Evolutionary conservation across 805 yeast species (phyloP).

Genomic region (Nakazawaea sp.): DNA sequence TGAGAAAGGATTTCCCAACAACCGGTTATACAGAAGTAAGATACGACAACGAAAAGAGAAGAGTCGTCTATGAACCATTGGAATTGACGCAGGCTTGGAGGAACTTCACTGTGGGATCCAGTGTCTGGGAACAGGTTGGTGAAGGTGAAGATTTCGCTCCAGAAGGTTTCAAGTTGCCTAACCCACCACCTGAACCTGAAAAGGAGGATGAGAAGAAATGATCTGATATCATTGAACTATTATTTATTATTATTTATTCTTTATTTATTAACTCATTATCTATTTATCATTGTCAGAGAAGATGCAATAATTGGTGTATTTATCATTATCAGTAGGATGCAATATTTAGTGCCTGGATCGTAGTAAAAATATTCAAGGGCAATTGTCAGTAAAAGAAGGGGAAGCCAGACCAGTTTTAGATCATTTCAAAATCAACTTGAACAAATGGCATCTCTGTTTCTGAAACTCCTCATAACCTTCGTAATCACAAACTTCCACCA

Average conservation of each 20-base stretch:
- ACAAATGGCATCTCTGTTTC: slow-evolving; percentile 33
- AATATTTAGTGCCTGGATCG: no score
- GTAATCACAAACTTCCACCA: slow-evolving; percentile 24
- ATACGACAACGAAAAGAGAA: slow-evolving; percentile 85
- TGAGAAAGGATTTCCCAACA: slow-evolving; percentile 88
- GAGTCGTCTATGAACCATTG: slow-evolving; percentile 84
- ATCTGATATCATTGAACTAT: slow-evolving; percentile 12
- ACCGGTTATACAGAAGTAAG: slow-evolving; percentile 88
- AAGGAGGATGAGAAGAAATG: slow-evolving; percentile 32
- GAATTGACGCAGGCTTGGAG: slow-evolving; percentile 91
- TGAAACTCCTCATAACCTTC: slow-evolving; percentile 27
- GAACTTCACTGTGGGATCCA: slow-evolving; percentile 81
- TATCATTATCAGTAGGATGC: neutral
- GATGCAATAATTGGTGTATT: no score
- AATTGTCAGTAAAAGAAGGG: neutral
- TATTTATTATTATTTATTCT: neutral
- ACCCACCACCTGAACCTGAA: slow-evolving; percentile 72
- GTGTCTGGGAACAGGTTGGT: slow-evolving; percentile 91
- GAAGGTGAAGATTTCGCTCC: slow-evolving; percentile 81
- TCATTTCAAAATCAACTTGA: slow-evolving; percentile 25
- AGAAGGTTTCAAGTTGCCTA: slow-evolving; percentile 72
- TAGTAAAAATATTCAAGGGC: no score
- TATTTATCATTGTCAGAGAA: neutral
- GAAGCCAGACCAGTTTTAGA: slow-evolving; percentile 4
- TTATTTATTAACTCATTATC: slow-evolving; percentile 4